Percentiles rank a stretch among this genome's conserved stretches.
phyloP scores from a whole-genome alignment of 1,284 basidiomycete species.

The Ustilago lituana region DNA sequence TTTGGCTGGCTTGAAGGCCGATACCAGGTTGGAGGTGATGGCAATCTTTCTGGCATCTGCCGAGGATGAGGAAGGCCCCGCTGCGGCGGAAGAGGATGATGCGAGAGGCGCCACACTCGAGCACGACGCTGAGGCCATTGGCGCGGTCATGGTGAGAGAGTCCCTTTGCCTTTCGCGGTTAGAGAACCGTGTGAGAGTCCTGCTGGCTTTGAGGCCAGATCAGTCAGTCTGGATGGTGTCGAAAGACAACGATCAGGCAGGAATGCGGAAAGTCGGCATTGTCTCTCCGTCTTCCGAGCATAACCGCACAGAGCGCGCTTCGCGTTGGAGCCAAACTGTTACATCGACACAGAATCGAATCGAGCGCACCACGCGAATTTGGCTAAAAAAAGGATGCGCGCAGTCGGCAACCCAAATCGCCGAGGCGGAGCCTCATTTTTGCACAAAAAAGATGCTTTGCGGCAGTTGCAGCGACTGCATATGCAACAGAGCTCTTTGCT shows the following conservation, averaged over 20 bases:
- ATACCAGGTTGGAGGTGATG: slow-evolving; percentile 42
- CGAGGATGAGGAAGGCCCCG: slow-evolving; percentile 11
- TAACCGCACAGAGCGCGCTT: too few relatives aligned
- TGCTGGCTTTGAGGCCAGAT: too few relatives aligned
- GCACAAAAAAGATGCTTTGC: background rate
- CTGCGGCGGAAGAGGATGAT: background rate
- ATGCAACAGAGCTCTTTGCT: background rate
- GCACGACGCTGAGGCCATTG: slow-evolving; percentile 8
- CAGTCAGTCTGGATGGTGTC: too few relatives aligned
- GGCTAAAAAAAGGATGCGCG: too few relatives aligned
- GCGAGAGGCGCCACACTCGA: slow-evolving; percentile 6
- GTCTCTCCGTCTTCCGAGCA: slow-evolving; percentile 4
- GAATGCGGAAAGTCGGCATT: background rate
- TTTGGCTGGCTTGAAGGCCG: slow-evolving; percentile 80
- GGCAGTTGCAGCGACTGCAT: too few relatives aligned
- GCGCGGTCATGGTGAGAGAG: slow-evolving; percentile 3
- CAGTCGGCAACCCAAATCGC: slow-evolving; percentile 29
- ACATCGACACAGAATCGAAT: background rate
- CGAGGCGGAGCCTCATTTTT: slow-evolving; percentile 6
- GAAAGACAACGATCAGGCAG: too few relatives aligned
- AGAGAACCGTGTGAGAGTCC: slow-evolving; percentile 3
- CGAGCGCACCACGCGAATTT: too few relatives aligned
- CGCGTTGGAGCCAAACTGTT: too few relatives aligned
- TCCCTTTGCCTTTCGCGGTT: too few relatives aligned
- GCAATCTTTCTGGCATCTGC: slow-evolving; percentile 28